Percentiles rank a stretch among this genome's conserved stretches.
These are phyloP conservation scores for Cucurbita pepo DNA, from an alignment of 306 rosid genomes.

Conservation along the genomic window DNA sequence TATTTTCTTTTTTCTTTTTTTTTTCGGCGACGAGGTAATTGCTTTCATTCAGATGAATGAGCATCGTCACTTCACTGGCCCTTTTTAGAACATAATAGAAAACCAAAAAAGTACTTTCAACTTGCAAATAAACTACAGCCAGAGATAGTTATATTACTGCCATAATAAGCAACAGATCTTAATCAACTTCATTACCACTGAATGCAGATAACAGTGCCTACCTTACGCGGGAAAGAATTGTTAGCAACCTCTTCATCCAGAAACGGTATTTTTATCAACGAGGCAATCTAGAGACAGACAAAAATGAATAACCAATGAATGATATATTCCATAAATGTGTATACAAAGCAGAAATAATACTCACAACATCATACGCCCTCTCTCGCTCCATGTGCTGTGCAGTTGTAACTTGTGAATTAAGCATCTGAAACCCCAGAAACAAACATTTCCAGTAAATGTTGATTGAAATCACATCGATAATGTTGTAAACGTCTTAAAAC, in stretches of 20 bases:
- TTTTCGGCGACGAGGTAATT: background rate
- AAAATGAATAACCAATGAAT: background rate
- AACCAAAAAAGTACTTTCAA: background rate
- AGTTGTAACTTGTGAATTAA: slow-evolving; percentile 53
- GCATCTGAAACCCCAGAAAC: slow-evolving; percentile 41
- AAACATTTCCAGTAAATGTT: background rate
- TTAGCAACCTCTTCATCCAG: slow-evolving; percentile 68
- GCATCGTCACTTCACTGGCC: background rate
- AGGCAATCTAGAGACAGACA: slow-evolving; percentile 37
- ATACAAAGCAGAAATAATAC: slow-evolving; percentile 12
- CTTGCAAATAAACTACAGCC: background rate
- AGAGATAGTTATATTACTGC: background rate
- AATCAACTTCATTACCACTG: background rate
- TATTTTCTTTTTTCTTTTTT: background rate
- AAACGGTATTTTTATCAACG: slow-evolving; percentile 69
- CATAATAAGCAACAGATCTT: background rate
- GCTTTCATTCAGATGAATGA: background rate
- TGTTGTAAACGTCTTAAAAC: background rate
- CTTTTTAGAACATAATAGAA: background rate
- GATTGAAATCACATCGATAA: background rate
- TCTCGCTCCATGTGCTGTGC: slow-evolving; percentile 69
- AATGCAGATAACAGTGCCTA: slow-evolving; percentile 12
- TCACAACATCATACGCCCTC: slow-evolving; percentile 75
- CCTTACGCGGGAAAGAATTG: slow-evolving; percentile 79
- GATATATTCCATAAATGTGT: background rate